A percentile compares a stretch with the other conserved stretches of the same genome.
These are phyloP conservation scores for Zygotorulaspora sp. DNA, from an alignment of 805 yeast genomes.

Conservation along the genomic window DNA sequence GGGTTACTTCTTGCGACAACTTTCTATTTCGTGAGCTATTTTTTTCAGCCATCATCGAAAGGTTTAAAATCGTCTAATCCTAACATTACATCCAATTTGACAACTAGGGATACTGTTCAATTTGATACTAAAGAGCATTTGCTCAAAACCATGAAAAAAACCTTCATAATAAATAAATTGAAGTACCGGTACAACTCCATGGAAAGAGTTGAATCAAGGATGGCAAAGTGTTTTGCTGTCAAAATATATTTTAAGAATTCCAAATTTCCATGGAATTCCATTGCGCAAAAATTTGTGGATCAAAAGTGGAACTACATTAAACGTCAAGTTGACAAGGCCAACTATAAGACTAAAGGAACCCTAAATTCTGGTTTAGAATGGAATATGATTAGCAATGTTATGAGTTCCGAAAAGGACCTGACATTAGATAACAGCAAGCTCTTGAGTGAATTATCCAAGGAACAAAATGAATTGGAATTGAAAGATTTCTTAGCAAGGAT, in stretches of 20 bases:
- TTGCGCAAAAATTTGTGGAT: slow-evolving; percentile 10
- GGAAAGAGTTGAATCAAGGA: slow-evolving; percentile 21
- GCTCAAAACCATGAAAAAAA: slow-evolving; percentile 18
- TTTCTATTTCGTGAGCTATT: slow-evolving; percentile 25
- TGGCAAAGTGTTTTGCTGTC: slow-evolving; percentile 25
- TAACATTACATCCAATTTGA: slow-evolving; percentile 8
- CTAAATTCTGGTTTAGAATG: slow-evolving; percentile 24
- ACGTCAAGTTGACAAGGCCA: slow-evolving; percentile 21
- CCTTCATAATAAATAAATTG: slow-evolving; percentile 18
- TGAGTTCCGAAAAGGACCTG: slow-evolving; percentile 22
- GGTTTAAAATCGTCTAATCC: slow-evolving; percentile 3
- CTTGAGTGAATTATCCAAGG: slow-evolving; percentile 17
- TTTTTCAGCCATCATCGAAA: slow-evolving; percentile 4
- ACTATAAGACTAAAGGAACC: slow-evolving; percentile 27
- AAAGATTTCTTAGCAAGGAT: slow-evolving; percentile 17
- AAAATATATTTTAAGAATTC: slow-evolving; percentile 16
- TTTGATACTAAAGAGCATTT: slow-evolving; percentile 13
- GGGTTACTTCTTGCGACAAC: slow-evolving; percentile 27
- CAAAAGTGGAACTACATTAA: slow-evolving; percentile 19
- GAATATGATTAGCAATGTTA: slow-evolving; percentile 26
- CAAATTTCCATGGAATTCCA: slow-evolving; percentile 17
- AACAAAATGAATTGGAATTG: slow-evolving; percentile 14
- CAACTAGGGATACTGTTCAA: slow-evolving; percentile 18
- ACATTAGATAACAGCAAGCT: slow-evolving; percentile 29
- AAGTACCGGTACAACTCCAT: slow-evolving; percentile 19